A percentile compares a stretch with the other conserved stretches of the same genome.
phyloP scores from a whole-genome alignment of 1,139 yeast genomes.

The Blastobotrys proliferans region DNA sequence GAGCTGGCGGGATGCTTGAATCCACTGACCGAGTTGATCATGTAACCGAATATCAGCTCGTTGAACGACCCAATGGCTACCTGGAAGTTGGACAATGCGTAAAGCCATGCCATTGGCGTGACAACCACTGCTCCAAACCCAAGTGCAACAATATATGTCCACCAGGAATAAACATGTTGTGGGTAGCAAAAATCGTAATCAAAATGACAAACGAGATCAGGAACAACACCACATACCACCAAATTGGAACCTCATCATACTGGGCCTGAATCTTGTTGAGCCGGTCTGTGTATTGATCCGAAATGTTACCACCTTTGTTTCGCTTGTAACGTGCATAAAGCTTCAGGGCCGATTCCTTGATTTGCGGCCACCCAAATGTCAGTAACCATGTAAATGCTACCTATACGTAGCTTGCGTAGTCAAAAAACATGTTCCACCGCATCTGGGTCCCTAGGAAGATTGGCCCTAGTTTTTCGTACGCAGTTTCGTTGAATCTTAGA shows the following conservation, averaged over 20 bases:
- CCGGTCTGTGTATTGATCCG: slow-evolving; percentile 37
- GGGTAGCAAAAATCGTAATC: slow-evolving; percentile 36
- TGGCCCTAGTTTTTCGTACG: slow-evolving; percentile 42
- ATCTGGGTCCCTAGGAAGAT: slow-evolving; percentile 45
- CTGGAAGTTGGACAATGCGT: slow-evolving; percentile 45
- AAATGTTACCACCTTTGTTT: slow-evolving; percentile 29
- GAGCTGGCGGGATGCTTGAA: slow-evolving; percentile 53
- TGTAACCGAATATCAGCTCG: slow-evolving; percentile 49
- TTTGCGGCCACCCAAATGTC: slow-evolving; percentile 10
- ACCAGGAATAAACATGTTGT: slow-evolving; percentile 16
- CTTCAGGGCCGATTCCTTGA: slow-evolving; percentile 10
- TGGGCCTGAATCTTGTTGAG: slow-evolving; percentile 49
- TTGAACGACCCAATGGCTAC: slow-evolving; percentile 50
- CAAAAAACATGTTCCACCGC: slow-evolving; percentile 49
- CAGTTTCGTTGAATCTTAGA: slow-evolving; percentile 13
- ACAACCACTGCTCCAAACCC: slow-evolving; percentile 14
- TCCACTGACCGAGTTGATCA: slow-evolving; percentile 48
- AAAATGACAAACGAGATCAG: slow-evolving; percentile 44
- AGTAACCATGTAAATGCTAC: slow-evolving; percentile 44
- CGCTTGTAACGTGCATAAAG: slow-evolving; percentile 7
- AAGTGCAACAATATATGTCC: slow-evolving; percentile 14
- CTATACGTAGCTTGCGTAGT: slow-evolving; percentile 51
- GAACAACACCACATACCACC: slow-evolving; percentile 45
- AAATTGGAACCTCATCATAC: slow-evolving; percentile 53
- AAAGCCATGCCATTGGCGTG: slow-evolving; percentile 38